A percentile compares a stretch with the other conserved stretches of the same genome.
These are phyloP conservation scores for Psilocybe tampanensis DNA, from an alignment of 768 basidiomycete species.

Conservation along the genomic window DNA sequence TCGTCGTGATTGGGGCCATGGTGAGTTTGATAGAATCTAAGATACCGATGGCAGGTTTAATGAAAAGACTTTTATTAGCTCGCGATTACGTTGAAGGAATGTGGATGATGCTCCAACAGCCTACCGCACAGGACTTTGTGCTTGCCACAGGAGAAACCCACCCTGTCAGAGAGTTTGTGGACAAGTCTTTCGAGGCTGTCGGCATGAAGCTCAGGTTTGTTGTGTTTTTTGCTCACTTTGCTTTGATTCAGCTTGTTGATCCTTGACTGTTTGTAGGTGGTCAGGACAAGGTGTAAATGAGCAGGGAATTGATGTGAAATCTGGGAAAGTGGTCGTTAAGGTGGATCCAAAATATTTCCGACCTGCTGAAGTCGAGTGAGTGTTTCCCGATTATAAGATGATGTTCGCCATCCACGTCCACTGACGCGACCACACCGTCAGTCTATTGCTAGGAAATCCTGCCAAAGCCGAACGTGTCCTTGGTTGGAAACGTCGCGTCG, in stretches of 20 bases:
- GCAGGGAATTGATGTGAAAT: constrained; percentile 71
- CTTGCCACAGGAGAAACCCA: constrained; percentile 97
- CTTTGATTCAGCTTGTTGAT: neutral
- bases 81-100: constrained; percentile 95
- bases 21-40: constrained; percentile 41
- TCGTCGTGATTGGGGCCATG: constrained; percentile 97
- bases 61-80: constrained; percentile 43
- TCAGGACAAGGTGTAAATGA: constrained; percentile 75
- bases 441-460: constrained; percentile 85
- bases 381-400: constrained; percentile 23
- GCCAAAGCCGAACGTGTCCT: constrained; percentile 87
- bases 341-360: constrained; percentile 93
- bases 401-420: neutral
- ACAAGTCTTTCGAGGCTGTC: constrained; percentile 77
- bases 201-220: constrained; percentile 67
- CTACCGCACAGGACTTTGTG: constrained; percentile 83
- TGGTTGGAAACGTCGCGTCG: constrained; percentile 88
- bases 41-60: neutral
- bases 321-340: constrained; percentile 74
- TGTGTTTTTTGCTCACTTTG: neutral
- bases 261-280: constrained; percentile 55
- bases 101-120: constrained; percentile 96
- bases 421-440: constrained; percentile 32
- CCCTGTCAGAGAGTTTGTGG: constrained; percentile 89
- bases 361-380: constrained; percentile 92